Conservation (phyloP, 176 grass and related monocot species). For the Cocos nucifera region DNA sequence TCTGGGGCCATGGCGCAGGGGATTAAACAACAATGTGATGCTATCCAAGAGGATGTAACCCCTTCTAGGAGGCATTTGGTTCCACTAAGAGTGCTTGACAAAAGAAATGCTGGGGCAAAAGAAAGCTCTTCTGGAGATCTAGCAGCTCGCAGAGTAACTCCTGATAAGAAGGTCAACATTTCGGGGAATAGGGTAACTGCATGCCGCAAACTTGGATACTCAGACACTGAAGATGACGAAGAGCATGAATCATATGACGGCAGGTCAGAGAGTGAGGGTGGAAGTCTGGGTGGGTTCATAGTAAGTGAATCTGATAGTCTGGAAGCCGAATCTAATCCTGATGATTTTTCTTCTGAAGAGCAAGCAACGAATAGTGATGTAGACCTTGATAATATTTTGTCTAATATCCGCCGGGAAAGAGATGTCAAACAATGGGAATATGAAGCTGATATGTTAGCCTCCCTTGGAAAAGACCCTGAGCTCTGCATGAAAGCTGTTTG, state of each 20-base stretch:
- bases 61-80: slow-evolving; percentile 26
- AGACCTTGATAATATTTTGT: slow-evolving; percentile 34
- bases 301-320: slow-evolving; percentile 30
- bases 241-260: slow-evolving; percentile 10
- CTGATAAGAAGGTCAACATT: not conserved
- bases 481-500: slow-evolving; percentile 76
- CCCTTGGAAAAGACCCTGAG: slow-evolving; percentile 37
- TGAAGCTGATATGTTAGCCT: slow-evolving; percentile 62
- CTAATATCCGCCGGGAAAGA: slow-evolving; percentile 29
- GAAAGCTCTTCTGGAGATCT: not conserved
- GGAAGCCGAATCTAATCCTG: slow-evolving; percentile 17
- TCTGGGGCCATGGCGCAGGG: not conserved
- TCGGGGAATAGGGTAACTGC: not conserved
- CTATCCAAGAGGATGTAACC: slow-evolving; percentile 5
- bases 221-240: slow-evolving; percentile 17
- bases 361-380: slow-evolving; percentile 18
- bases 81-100: slow-evolving; percentile 16
- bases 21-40: slow-evolving; percentile 3
- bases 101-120: not conserved
- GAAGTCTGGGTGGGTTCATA: slow-evolving; percentile 47
- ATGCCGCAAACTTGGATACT: slow-evolving; percentile 3
- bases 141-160: slow-evolving; percentile 7
- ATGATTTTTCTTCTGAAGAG: slow-evolving; percentile 12
- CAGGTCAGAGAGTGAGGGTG: slow-evolving; percentile 32
- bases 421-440: slow-evolving; percentile 40